Base-by-base conservation (phyloP, 2,329 filamentous ascomycete species). In the Escovopsis sp. region DNA sequence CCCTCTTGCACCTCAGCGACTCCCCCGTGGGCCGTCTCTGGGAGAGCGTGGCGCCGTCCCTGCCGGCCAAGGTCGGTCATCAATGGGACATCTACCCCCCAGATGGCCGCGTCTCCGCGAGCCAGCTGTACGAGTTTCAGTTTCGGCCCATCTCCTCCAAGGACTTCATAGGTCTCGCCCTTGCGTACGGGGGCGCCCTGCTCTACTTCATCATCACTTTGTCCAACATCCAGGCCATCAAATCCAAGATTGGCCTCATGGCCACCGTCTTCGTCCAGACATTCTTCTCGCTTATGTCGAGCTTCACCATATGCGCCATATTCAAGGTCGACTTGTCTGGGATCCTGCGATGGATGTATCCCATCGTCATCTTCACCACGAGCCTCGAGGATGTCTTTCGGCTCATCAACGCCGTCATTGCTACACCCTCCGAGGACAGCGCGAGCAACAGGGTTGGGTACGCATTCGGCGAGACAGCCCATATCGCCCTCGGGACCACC, bases 361-460 rank as follows among this genome's bases (percentile, higher is more conserved):
- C 84, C 0, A 70, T 85, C 9, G 80, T 85, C n/a, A 74, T 88
- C 8, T 68, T 87, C 33, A 73, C 79, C 33, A 79, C 86, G 62
- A 85, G 84, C 39, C 63, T 88, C 29, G 83, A 87, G 52, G 87
- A 88, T 51, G 82, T 84, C 47, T 81, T 87, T 52, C 71, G 82
- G 14, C 65, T 88, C 31, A 84, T 88, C 57, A 86, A 87, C 53
- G 77, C 80, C 7, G 80, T 88, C 33, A 76, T 88, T 30, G 66
- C 79, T 42, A 85, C 81, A 1, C 78, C 81, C 0, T 67, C 79
- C 0, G 76, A 84, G 48, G 72, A 81, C 56, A 75, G 69, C 44
- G 82, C 81, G 4, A 76, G 78, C 42, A 71, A 70, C 43, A 72
- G 84, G 38, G 81, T 89, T 34, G 79, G 81, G 1, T 72, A 82